Evolutionary conservation across 495 filamentous ascomycete genomes (phyloP), one percentile per base, ranked within the genome.

Genomic region (Hypoxylon intermedium): DNA sequence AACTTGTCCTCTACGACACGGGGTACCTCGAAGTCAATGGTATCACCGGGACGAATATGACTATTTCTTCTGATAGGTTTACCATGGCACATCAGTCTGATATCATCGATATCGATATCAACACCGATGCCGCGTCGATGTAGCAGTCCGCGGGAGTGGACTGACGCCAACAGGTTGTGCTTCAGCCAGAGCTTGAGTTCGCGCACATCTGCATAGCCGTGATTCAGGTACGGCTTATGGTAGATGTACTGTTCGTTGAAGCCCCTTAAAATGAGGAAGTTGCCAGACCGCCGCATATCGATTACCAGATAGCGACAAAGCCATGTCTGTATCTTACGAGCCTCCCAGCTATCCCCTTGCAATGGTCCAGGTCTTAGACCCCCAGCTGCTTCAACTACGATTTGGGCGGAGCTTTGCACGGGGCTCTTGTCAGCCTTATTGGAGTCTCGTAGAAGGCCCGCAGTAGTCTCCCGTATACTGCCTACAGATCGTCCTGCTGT

Each of bases 301-400:
- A 72, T 44, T 1, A 51, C 31, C n/a, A 77, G 53, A 56, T 70
- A 69, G n/a, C 68, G 64, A 28, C 73, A 75, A 6, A 73, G 46
- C 74, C 74, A 77, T 11, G 42, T 41, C 37, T 46, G 40, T 36
- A 73, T 48, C 30, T 71, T 61, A 7, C 55, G 53, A 6, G 62
- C 52, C 36, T 68, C 63, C 75, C 75, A 77, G 38, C 44, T 48
- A 19, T 70, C 65, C 11, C 75, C 75, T 26, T 74, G 57, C 6
- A 77, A 26, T 2, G 56, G 33, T 3, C 71, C 64, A 9, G 53
- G 54, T n/a, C 63, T 58, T n/a, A 71, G 58, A 2, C 75, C 74
- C 0, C 65, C 74, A 12, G 55, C 33, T 1, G 70, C 68, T 23
- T 60, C 48, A 7, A 77, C 47, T 0, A 69, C 43, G n/a, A 76